Base-by-base conservation (phyloP, 495 filamentous ascomycete genomes). In the Poronia punctata region DNA sequence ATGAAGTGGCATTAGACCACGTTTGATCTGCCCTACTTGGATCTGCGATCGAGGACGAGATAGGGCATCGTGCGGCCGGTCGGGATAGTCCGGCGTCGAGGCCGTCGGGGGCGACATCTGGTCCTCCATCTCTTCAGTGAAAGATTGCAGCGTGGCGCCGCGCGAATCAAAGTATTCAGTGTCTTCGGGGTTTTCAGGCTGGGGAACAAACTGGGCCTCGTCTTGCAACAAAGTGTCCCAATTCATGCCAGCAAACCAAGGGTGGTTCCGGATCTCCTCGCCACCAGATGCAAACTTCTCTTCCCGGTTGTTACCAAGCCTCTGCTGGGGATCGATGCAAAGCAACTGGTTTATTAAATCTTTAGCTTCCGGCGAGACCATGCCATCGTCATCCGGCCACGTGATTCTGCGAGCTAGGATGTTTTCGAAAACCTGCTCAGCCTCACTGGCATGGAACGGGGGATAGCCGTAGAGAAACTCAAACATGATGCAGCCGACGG, bases 151-250 rank as follows among this genome's bases (percentile, higher is more conserved):
- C 4, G 83, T 90, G 15, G 92, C 92, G 19, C 92, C 92, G 33
- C 92, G 79, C 24, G 86, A 66, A 65, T 98, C 92, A 49, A 98
- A 98, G 53, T 98, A 98, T 51, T 98, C 92, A 0, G 92, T 98
- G 50, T 97, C 90, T 59, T 98, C 92, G 0, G 90, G 90, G 46
- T 98, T 88, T 52, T 94, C 86, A 3, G 83, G 79, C 20, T 82
- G 82, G 2, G 92, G 92, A n/a, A 98, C 81, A 56, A 98, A 98
- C 42, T 93, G 81, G 14, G 92, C 88, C 50, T 95, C 87, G 40
- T 96, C 92, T 48, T 95, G 83, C 3, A 94, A 71, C 14, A 98
- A 63, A 0, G 80, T 88, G 33, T 88, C 81, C 90, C 92, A 98
- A 52, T 89, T 86, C 50, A 89, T 70, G 21, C 83, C 85, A 15